Conservation (phyloP, 2,329 filamentous ascomycete genomes). For the Clonostachys byssicola region DNA sequence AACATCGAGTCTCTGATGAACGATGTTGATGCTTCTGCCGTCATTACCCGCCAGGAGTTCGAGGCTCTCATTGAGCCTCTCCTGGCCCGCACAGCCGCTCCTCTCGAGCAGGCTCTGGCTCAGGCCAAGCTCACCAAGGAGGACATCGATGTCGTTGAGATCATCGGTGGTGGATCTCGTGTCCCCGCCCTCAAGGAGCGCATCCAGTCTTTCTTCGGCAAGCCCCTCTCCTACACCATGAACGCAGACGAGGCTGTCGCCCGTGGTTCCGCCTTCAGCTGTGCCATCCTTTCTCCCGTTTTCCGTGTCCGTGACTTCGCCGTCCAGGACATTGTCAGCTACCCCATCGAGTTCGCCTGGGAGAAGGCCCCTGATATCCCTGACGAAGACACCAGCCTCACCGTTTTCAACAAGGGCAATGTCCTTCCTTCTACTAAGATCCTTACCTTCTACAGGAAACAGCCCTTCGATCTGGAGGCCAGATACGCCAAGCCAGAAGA, state of each 20-base stretch:
- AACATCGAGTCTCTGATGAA: constrained; percentile 99
- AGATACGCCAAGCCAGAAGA: constrained; percentile 83
- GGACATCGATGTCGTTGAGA: constrained; percentile 89
- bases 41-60: constrained; percentile 91
- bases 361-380: constrained; percentile 98
- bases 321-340: constrained; percentile 95
- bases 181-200: constrained; percentile 88
- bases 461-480: constrained; percentile 93
- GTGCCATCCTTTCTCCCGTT: constrained; percentile 92
- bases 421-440: constrained; percentile 98
- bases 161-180: constrained; percentile 92
- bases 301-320: constrained; percentile 99
- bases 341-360: constrained; percentile 98
- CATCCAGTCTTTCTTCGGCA: constrained; percentile 88
- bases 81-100: constrained; percentile 65
- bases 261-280: constrained; percentile 94
- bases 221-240: constrained; percentile 88
- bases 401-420: constrained; percentile 96
- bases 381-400: constrained; percentile 95
- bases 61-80: constrained; percentile 87
- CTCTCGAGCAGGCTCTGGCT: constrained; percentile 88
- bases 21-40: constrained; percentile 83
- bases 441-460: constrained; percentile 97
- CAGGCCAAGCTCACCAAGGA: constrained; percentile 88
- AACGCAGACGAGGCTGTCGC: constrained; percentile 98